phyloP scores from a whole-genome alignment of 2,329 filamentous ascomycete genomes.

The Talaromyces sp. region DNA sequence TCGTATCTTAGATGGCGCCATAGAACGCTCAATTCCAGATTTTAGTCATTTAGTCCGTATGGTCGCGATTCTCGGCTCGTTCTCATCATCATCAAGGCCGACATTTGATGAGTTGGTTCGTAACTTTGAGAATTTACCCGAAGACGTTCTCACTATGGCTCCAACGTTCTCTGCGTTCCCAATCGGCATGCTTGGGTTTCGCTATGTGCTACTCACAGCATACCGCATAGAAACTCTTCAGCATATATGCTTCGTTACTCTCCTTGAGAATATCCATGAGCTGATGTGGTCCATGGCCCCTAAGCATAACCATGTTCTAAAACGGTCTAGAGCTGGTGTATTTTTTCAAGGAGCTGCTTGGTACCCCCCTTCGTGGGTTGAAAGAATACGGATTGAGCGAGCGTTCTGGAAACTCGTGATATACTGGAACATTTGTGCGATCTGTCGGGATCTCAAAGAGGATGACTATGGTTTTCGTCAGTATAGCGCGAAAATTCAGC shows the following conservation, averaged over 20 bases:
- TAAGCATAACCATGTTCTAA: neutral
- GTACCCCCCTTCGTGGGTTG: neutral
- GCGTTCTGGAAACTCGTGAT: neutral
- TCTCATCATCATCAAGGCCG: too few relatives aligned
- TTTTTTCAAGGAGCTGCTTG: neutral
- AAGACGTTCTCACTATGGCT: too few relatives aligned
- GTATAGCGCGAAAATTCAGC: neutral
- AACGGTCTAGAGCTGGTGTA: neutral
- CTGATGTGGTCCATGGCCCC: neutral
- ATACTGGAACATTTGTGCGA: neutral
- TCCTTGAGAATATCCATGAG: conserved; percentile 15
- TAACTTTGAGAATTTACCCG: too few relatives aligned
- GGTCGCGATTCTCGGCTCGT: too few relatives aligned
- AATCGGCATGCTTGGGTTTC: neutral
- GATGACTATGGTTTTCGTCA: neutral
- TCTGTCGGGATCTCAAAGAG: neutral
- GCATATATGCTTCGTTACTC: conserved; percentile 8
- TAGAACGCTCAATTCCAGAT: too few relatives aligned
- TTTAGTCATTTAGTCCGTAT: too few relatives aligned
- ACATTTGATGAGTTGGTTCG: too few relatives aligned
- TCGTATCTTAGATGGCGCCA: too few relatives aligned
- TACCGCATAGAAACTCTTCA: conserved; percentile 12
- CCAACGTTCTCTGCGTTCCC: conserved; percentile 2
- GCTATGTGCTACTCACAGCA: conserved; percentile 11
- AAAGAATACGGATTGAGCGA: neutral